phyloP scores from a whole-genome alignment of 2,329 filamentous ascomycete genomes.

The Scortechinia acanthostroma region DNA sequence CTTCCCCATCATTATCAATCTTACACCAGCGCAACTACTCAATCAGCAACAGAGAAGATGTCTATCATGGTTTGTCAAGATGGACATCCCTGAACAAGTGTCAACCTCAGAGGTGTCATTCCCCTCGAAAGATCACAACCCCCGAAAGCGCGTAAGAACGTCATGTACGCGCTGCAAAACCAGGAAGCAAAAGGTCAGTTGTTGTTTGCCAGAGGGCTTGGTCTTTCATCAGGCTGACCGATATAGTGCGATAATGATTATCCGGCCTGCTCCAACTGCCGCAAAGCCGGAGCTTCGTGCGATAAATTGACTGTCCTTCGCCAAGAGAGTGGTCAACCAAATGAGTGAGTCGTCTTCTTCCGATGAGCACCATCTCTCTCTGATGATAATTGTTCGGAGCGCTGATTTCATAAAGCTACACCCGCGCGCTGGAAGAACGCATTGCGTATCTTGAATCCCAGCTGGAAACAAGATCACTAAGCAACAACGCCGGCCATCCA shows the following conservation, averaged over 20 bases:
- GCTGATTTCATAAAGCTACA: conserved; percentile 19
- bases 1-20: no score
- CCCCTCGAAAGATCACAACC: conserved; percentile 13
- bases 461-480: conserved; percentile 10
- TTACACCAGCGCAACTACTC: no score
- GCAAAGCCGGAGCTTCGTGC: conserved; percentile 27
- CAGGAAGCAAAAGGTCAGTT: conserved; percentile 30
- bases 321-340: conserved; percentile 21
- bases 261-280: conserved; percentile 33
- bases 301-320: conserved; percentile 31
- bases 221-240: neutral
- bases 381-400: neutral
- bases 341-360: conserved; percentile 21
- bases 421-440: conserved; percentile 28
- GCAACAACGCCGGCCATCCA: no score
- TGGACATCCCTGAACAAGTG: neutral
- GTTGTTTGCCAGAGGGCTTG: neutral
- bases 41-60: no score
- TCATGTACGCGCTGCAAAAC: conserved; percentile 34
- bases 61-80: no score
- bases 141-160: conserved; percentile 32
- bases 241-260: conserved; percentile 33
- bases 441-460: conserved; percentile 27
- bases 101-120: neutral
- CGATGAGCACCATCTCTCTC: no score